A percentile compares a stretch with the other conserved stretches of the same genome.
These are phyloP conservation scores for Lanmaoa pseudosensibilis DNA, from an alignment of 768 basidiomycete species.

Conservation along the genomic window DNA sequence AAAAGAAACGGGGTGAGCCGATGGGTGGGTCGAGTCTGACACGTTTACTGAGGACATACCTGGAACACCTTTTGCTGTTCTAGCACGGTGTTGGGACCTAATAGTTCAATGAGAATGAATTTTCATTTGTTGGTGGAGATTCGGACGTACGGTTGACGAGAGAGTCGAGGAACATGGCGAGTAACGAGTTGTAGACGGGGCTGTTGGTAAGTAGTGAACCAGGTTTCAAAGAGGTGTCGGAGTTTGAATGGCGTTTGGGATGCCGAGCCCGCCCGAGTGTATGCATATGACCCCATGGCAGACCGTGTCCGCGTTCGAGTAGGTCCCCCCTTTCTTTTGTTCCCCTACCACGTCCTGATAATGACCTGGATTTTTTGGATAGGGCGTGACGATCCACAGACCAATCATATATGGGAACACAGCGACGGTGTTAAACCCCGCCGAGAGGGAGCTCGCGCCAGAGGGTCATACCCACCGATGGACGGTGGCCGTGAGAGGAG, in stretches of 20 bases:
- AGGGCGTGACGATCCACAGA: slow-evolving; percentile 87
- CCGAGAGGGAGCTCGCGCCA: slow-evolving; percentile 59
- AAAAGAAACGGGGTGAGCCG: slow-evolving; percentile 14
- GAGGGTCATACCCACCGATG: slow-evolving; percentile 92
- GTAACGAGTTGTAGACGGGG: slow-evolving; percentile 14
- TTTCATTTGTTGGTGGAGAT: neutral
- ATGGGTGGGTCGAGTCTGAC: neutral
- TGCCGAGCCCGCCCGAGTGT: slow-evolving; percentile 40
- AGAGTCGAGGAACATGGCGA: slow-evolving; percentile 52
- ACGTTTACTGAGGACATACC: slow-evolving; percentile 39
- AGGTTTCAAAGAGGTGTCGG: slow-evolving; percentile 13
- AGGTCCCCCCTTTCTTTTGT: too few species aligned
- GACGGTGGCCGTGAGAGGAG: slow-evolving; percentile 94
- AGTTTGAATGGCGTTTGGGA: slow-evolving; percentile 35
- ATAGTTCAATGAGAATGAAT: neutral
- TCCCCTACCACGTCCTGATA: too few species aligned
- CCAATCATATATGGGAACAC: slow-evolving; percentile 97
- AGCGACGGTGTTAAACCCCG: slow-evolving; percentile 70
- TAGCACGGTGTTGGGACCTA: slow-evolving; percentile 63
- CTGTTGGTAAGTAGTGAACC: neutral
- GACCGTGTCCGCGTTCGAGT: slow-evolving; percentile 82
- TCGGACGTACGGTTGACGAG: slow-evolving; percentile 62
- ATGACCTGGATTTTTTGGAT: neutral
- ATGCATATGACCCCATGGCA: slow-evolving; percentile 35
- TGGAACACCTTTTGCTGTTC: slow-evolving; percentile 69